These are phyloP conservation scores for Gastrolobium villosum DNA, from an alignment of 306 rosid genomes.

Conservation along the genomic window DNA sequence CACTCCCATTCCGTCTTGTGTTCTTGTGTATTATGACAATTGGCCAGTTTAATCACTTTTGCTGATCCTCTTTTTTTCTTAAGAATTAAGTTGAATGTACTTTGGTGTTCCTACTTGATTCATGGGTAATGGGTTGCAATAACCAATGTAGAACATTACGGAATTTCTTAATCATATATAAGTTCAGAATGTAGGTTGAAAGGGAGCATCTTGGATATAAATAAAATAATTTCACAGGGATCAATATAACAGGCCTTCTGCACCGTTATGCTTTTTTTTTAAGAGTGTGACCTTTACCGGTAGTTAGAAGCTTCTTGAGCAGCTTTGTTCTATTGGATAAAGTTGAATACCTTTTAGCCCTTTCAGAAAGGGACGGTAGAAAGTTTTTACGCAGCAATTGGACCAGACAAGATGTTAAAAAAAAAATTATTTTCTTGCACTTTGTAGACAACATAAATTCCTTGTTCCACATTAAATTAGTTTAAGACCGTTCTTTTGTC, in stretches of 20 bases:
- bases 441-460: conserved; percentile 26
- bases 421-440: background rate
- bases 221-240: background rate
- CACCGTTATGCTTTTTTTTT: background rate
- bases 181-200: background rate
- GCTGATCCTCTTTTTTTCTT: background rate
- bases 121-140: conserved; percentile 30
- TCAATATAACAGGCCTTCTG: background rate
- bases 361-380: conserved; percentile 33
- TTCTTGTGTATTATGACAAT: background rate
- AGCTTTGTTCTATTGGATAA: conserved; percentile 36
- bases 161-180: background rate
- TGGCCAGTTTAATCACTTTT: conserved; percentile 23
- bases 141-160: conserved; percentile 16
- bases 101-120: conserved; percentile 5
- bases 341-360: conserved; percentile 50
- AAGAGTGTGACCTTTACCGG: conserved; percentile 15
- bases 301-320: conserved; percentile 29
- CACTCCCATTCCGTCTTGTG: background rate
- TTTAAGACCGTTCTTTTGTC: background rate
- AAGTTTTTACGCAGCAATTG: conserved; percentile 46
- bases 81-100: background rate
- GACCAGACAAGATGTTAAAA: background rate
- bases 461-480: background rate
- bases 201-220: background rate